Percentiles rank a stretch among this genome's conserved stretches.
Conservation (phyloP, 1,139 yeast species). For the Arxiozyma heterogenica region DNA sequence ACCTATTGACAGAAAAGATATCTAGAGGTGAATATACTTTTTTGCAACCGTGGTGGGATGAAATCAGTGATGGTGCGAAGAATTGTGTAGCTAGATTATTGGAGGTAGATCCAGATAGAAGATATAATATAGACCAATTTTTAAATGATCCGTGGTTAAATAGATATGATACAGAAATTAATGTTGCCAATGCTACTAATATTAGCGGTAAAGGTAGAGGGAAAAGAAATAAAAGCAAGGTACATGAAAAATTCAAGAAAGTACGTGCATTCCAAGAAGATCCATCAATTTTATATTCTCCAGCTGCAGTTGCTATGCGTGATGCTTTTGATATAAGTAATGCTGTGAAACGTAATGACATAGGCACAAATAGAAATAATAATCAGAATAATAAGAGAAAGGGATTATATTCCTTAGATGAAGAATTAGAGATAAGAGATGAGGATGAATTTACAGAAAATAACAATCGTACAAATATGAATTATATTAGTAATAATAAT, state of each 20-base stretch:
- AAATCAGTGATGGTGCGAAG: slow-evolving; percentile 71
- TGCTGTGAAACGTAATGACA: slow-evolving; percentile 89
- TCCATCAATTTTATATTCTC: slow-evolving; percentile 45
- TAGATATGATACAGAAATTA: slow-evolving; percentile 16
- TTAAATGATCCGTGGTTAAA: slow-evolving; percentile 75
- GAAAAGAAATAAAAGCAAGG: slow-evolving; percentile 4
- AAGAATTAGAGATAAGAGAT: slow-evolving; percentile 1
- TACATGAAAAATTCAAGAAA: slow-evolving; percentile 7
- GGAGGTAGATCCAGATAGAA: slow-evolving; percentile 69
- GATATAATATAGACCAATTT: slow-evolving; percentile 73
- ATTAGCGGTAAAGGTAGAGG: background rate
- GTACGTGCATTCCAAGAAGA: slow-evolving; percentile 10
- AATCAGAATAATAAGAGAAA: background rate
- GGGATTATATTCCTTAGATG: slow-evolving; percentile 1
- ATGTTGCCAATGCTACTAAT: background rate
- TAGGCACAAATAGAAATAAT: slow-evolving; percentile 19
- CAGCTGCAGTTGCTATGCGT: slow-evolving; percentile 84
- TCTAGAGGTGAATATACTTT: slow-evolving; percentile 77
- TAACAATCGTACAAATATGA: background rate
- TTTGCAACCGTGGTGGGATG: slow-evolving; percentile 96
- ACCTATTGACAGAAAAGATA: slow-evolving; percentile 72
- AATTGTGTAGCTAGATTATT: slow-evolving; percentile 64
- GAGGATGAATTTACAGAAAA: slow-evolving; percentile 4
- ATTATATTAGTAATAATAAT: background rate
- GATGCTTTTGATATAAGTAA: slow-evolving; percentile 93